phyloP scores from a whole-genome alignment of 805 yeast species.

The Candida bentonensis region DNA sequence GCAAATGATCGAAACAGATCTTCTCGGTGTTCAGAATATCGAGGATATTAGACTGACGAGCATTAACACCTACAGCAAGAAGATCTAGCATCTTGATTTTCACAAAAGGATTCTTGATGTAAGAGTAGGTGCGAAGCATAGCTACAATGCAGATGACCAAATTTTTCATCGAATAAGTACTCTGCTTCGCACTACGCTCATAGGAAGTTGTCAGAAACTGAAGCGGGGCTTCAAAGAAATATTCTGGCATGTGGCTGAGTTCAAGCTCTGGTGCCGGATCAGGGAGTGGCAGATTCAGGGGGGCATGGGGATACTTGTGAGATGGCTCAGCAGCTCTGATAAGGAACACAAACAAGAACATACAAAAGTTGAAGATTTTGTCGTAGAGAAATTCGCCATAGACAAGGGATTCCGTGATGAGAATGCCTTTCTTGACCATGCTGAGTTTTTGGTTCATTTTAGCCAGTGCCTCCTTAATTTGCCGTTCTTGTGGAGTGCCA shows the following conservation, averaged over 20 bases:
- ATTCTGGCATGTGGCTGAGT: constrained; percentile 78
- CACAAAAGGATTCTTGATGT: constrained; percentile 85
- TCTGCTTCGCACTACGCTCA: constrained; percentile 18
- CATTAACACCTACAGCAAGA: constrained; percentile 52
- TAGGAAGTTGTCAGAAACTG: constrained; percentile 29
- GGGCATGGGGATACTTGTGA: constrained; percentile 44
- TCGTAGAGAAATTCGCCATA: constrained; percentile 48
- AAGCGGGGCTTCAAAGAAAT: constrained; percentile 66
- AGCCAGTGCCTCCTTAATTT: constrained; percentile 1
- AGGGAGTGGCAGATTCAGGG: constrained; percentile 42
- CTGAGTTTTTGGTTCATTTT: neutral
- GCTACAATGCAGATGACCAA: constrained; percentile 59
- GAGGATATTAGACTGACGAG: constrained; percentile 41
- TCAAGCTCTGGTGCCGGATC: constrained; percentile 47
- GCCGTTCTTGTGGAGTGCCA: constrained; percentile 2
- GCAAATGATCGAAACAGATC: constrained; percentile 46
- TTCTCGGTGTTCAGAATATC: constrained; percentile 49
- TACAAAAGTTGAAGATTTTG: constrained; percentile 53
- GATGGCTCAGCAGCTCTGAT: constrained; percentile 59
- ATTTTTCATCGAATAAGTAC: constrained; percentile 40
- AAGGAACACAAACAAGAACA: constrained; percentile 63
- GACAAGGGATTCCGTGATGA: constrained; percentile 14
- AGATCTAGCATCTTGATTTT: constrained; percentile 75
- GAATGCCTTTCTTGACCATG: neutral
- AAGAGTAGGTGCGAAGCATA: constrained; percentile 48